phyloP scores from a whole-genome alignment of 192 early-diverging fungal species.

The Pilobolus umbonatus region DNA sequence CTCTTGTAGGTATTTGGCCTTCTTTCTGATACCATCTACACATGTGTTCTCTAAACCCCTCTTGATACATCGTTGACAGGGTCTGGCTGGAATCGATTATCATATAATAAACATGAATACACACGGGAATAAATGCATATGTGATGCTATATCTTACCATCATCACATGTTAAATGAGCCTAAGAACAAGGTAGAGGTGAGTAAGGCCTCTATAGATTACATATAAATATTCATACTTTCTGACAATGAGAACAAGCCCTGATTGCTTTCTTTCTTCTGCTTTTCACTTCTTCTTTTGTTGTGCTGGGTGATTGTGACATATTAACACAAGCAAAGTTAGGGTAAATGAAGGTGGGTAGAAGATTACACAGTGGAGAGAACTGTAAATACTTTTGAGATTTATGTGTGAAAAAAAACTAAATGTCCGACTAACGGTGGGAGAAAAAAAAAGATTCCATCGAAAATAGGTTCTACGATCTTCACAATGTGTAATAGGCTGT shows the following conservation, averaged over 20 bases:
- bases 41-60: conserved; percentile 65
- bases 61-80: conserved; percentile 83
- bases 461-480: too few relatives aligned
- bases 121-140: neutral
- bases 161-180: conserved; percentile 69
- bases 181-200: neutral
- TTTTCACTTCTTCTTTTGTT: too few relatives aligned
- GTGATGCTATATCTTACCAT: conserved; percentile 39
- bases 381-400: too few relatives aligned
- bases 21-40: conserved; percentile 81
- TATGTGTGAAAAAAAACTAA: too few relatives aligned
- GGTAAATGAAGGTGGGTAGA: too few relatives aligned
- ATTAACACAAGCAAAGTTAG: too few relatives aligned
- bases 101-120: neutral
- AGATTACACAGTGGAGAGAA: too few relatives aligned
- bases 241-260: conserved; percentile 61
- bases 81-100: conserved; percentile 48
- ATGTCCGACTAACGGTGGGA: too few relatives aligned
- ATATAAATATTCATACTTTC: conserved; percentile 23
- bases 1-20: conserved; percentile 86
- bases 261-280: conserved; percentile 15
- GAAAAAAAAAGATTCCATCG: too few relatives aligned
- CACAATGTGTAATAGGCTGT: too few relatives aligned
- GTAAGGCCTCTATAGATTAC: neutral
- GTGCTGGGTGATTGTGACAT: too few relatives aligned